Evolutionary conservation across 805 yeast species (phyloP), one percentile per base, ranked within the genome.

Genomic region (Cyberlindnera galapagoensis): DNA sequence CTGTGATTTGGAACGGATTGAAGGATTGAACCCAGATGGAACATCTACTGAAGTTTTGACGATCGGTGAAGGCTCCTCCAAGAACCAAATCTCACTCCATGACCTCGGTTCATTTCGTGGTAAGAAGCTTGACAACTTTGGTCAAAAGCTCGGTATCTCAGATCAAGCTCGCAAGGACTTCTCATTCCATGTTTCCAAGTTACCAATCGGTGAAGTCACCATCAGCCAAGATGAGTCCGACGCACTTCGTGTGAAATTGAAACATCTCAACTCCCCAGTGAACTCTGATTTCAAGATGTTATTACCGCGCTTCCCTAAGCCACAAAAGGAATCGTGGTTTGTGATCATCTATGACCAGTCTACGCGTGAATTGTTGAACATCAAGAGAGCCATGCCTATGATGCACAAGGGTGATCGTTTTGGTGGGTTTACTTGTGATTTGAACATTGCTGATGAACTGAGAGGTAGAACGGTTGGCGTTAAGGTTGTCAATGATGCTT

Each of bases 261-360:
- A 52, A 7, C 94, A 82, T 51, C 59, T 62, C n/a, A 75, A 71
- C 33, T 42, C 28, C 3, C 59, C 61, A 21, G 47, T 46, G 15
- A 72, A 69, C 41, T 60, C 63, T 4, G 87, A 80, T 27, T 82
- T 76, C 62, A 73, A 72, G 42, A 71, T 85, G 31, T 75, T 78
- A 48, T 67, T 88, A 36, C 90, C 94, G 3, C 74, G 72, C 46
- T 92, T 84, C 60, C 94, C 95, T 27, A 90, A 92, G 56, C 65
- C 77, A 3, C 98, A 92, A 57, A 79, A 86, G 49, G 97, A 92
- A 53, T 76, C 94, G 0, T 92, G 98, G 97, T 85, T 90, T 54
- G 70, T 78, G 8, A 71, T 90, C 29, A 44, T 78, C 8, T 61
- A 71, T 39, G 74, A 76, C 40, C 57, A 59, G 18, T 57, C 60